Base-by-base conservation (phyloP, 805 yeast species). In the Saturnispora gosingensis region DNA sequence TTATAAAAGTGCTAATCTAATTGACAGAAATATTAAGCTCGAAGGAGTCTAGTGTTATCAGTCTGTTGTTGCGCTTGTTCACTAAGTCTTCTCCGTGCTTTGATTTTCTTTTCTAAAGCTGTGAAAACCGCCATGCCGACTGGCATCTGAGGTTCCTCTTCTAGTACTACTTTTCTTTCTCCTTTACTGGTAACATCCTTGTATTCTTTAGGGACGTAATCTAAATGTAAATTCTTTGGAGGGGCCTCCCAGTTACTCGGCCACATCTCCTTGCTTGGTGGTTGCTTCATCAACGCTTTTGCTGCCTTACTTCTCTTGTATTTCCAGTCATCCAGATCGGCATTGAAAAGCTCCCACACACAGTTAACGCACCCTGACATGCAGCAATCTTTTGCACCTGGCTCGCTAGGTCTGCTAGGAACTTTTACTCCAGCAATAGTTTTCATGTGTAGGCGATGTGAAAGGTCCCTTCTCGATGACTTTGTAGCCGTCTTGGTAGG, bases 321-420 rank as follows among this genome's bases (percentile, higher is more conserved):
- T 60, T 81, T 80, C 96, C 97, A 93, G 34, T 88, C 88, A 56
- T 80, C 82, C 47, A 90, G 61, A 64, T 93, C 98, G 49, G 91
- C 97, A 57, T 85, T 83, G 64, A 80, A 91, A 50, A 87, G 70
- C 60, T 90, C 97, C 98, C 98, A 93, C 2, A 91, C 98, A 67
- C 99, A 91, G 67, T 91, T 89, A 30, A 88, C 82, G 67, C 99
- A 91, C 1, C 99, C 99, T 53, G 93, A 83, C 96, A 89, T 89
- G 67, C 99, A 91, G 66, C 99, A 91, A 66, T 91, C 89, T 30
- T 44, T 49, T 5, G 28, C 45, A 59, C 90, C 96, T 1, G 98
- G 98, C 59, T 88, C 96, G 4, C 69, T 72, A 0, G 99, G 98
- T 62, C 75, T 77, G n/a, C 77, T 80, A 3, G 97, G 96, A 0